phyloP scores from a whole-genome alignment of 768 basidiomycete genomes.

The Tremella fuciformis region DNA sequence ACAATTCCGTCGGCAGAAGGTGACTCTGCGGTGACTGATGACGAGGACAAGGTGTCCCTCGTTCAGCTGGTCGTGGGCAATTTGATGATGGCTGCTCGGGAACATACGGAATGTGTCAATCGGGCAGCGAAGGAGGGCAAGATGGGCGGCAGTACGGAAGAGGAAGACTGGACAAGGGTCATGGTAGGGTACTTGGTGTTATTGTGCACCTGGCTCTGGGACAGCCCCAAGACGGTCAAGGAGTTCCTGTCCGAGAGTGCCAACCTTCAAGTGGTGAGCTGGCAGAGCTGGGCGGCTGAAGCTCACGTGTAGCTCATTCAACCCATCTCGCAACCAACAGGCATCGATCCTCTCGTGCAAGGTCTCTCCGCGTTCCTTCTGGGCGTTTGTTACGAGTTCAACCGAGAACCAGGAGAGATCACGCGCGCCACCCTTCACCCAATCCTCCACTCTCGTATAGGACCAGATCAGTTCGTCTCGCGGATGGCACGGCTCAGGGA shows the following conservation, averaged over 20 bases:
- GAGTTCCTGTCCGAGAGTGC: conserved; percentile 84
- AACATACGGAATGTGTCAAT: conserved; percentile 54
- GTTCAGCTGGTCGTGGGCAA: conserved; percentile 86
- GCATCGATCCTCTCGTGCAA: conserved; percentile 79
- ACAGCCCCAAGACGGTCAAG: conserved; percentile 79
- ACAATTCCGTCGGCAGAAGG: conserved; percentile 41
- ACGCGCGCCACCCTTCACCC: conserved; percentile 85
- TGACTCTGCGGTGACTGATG: conserved; percentile 48
- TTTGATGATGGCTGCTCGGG: conserved; percentile 78
- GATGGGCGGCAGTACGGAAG: conserved; percentile 58
- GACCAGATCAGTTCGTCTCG: conserved; percentile 81
- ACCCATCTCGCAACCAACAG: conserved; percentile 84
- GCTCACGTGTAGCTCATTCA: conserved; percentile 71
- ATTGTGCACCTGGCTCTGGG: conserved; percentile 93
- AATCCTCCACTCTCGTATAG: conserved; percentile 77
- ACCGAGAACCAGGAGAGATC: conserved; percentile 90
- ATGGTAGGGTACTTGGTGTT: conserved; percentile 80
- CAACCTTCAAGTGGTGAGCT: conserved; percentile 80
- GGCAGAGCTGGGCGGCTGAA: background rate
- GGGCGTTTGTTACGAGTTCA: conserved; percentile 93
- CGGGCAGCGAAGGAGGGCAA: conserved; percentile 61
- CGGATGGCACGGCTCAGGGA: conserved; percentile 84
- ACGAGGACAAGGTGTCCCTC: conserved; percentile 62
- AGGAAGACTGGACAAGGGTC: conserved; percentile 84
- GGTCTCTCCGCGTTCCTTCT: conserved; percentile 87